Evolutionary conservation across 805 yeast species (phyloP), one percentile per base, ranked within the genome.

Genomic region (Candida quercuum): DNA sequence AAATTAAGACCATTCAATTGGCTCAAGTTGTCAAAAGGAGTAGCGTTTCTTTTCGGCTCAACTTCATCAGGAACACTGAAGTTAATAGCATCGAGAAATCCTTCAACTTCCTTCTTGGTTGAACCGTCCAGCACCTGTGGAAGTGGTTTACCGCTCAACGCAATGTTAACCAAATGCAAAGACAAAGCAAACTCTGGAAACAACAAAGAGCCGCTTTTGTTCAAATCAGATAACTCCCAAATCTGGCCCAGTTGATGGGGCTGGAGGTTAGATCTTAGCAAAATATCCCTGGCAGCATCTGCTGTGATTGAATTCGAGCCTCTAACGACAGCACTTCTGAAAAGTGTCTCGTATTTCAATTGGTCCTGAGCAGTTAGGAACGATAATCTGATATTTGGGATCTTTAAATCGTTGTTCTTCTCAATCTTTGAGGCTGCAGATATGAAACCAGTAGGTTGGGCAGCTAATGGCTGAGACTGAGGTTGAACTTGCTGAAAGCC

Each of bases 151-250:
- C 96, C 95, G 49, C 76, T 78, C 48, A 86, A 69, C 0, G 82
- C 83, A 52, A 77, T 62, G 49, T 85, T 83, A 56, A 95, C 88
- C 49, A 91, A 69, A 59, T 88, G 91, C 69, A 91, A 78, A 14
- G 96, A 88, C 47, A 91, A 68, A 13, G 95, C 95, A 68, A 91
- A 91, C 60, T 91, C 97, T 2, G 98, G 98, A 56, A 89, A 91
- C 49, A 91, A 63, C 43, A 91, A 72, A 38, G 78, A 72, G 2
- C 98, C 98, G 7, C 93, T 80, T 51, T 78, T 82, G 49, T 80
- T 84, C 2, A 95, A 81, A 55, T 91, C 98, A n/a, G 95, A 75
- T 40, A 91, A 66, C 18, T 83, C 79, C 98, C 98, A 91, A 43
- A 91, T 83, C 49, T 78, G 86, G 3, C 91, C 91, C 49, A 91